Base-by-base conservation (phyloP, 1,284 basidiomycete genomes). In the Apiotrichum brassicae region DNA sequence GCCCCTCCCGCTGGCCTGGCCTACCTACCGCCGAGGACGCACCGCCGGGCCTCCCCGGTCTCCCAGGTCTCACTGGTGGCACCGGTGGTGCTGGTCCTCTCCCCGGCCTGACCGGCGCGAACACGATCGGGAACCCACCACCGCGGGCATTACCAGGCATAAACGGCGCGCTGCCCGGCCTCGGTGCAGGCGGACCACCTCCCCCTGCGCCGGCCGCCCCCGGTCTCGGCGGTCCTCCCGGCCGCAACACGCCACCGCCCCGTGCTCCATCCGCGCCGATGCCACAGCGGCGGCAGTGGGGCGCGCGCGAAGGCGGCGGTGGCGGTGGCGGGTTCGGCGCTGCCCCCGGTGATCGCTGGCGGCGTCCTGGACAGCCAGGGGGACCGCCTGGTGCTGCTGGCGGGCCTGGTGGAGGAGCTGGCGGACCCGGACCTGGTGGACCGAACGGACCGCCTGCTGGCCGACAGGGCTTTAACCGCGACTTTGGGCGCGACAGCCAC, bases 301-400 rank as follows among this genome's bases (percentile, higher is more conserved):
- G 46, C 14, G 43, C 48, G 25, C 62, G 60, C 33, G 53, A 50
- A 6, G 46, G 48, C 12, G 35, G 42, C 25, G 43, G 43, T 33
- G 48, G 45, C 25, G 35, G 33, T 3, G 40, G 28, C 23, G 42
- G 46, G 3, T 46, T 22, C 43, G 33, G 24, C 6, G 33, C 26
- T 14, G 22, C 13, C 3, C 14, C 20, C 12, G 42, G 42, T 6
- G 42, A 43, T 33, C 30, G 42, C 13, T 43, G 42, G 42, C 42
- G 32, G 14, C 42, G 42, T 11, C 32, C 40, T 20, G 35, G 22
- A 13, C 22, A 34, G 53, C n/a, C 32, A 9, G n/a, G n/a, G n/a
- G 36, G 36, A 22, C 11, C 20, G 4, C 7, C 1, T 46, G 46
- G 28, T 24, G 30, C 24, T 16, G 23, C 23, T 22, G 36, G 26